Conservation (phyloP, 495 filamentous ascomycete species). For the Penicillium paradoxum region DNA sequence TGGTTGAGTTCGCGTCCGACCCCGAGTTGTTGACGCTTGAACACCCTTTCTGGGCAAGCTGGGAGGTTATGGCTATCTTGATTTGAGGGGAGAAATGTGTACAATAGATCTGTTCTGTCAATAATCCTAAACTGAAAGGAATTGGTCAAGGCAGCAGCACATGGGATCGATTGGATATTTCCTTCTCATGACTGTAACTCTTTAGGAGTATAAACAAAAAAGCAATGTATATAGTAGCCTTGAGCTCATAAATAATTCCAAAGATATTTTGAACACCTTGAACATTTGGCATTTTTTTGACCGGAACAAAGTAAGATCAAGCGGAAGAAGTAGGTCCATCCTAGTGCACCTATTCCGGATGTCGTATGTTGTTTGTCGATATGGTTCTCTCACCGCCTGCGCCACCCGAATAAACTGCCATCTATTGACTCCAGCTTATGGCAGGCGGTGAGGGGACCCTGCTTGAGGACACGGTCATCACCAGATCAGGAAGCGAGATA, state of each 20-base stretch:
- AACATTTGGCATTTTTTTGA: no score
- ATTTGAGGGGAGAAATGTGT: background rate
- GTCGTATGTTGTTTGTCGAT: background rate
- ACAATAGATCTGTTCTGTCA: constrained; percentile 6
- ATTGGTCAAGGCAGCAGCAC: background rate
- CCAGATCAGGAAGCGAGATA: constrained; percentile 27
- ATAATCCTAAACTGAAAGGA: background rate
- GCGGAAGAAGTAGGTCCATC: no score
- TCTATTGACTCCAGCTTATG: constrained; percentile 1
- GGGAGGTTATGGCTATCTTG: background rate
- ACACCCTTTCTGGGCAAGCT: constrained; percentile 24
- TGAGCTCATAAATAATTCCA: background rate
- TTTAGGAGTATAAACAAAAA: background rate
- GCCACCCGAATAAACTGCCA: constrained; percentile 8
- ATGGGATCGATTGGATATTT: constrained; percentile 5
- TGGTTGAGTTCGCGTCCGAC: constrained; percentile 40
- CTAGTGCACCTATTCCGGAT: no score
- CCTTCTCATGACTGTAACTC: constrained; percentile 8
- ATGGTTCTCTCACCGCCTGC: constrained; percentile 16
- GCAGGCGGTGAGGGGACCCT: constrained; percentile 19
- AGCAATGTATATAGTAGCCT: constrained; percentile 5
- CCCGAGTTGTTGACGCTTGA: constrained; percentile 35
- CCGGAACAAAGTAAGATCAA: background rate
- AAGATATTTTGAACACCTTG: background rate
- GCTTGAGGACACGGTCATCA: constrained; percentile 32